phyloP scores from a whole-genome alignment of 257 asterid species.

The Fraxinus quadrangulata region DNA sequence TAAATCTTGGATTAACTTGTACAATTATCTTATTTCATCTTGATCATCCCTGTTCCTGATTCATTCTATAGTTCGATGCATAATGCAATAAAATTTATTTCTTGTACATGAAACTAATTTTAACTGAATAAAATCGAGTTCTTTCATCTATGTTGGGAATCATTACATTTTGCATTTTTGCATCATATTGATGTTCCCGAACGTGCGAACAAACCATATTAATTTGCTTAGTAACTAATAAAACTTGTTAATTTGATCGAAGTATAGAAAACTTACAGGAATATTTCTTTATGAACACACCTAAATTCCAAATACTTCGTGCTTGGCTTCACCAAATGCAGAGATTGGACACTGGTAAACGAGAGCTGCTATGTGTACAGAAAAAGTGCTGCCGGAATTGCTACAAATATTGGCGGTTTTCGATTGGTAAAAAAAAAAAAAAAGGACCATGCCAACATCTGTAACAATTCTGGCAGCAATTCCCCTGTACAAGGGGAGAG shows the following conservation, averaged over 20 bases:
- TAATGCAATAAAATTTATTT: conserved; percentile 20
- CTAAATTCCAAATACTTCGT: neutral
- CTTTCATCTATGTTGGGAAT: neutral
- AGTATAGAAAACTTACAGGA: neutral
- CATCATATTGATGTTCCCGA: neutral
- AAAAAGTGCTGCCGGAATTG: too few relatives aligned
- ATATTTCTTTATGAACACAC: neutral
- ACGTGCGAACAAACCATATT: neutral
- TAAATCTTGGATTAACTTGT: neutral
- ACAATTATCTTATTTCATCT: conserved; percentile 13
- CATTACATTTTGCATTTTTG: neutral
- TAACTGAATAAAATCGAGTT: conserved; percentile 19
- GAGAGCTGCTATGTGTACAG: too few relatives aligned
- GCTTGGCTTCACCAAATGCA: neutral
- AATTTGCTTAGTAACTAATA: too few relatives aligned
- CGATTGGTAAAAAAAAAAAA: too few relatives aligned
- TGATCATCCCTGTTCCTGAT: conserved; percentile 16
- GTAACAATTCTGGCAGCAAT: too few relatives aligned
- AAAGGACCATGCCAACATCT: too few relatives aligned
- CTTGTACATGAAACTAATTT: conserved; percentile 9
- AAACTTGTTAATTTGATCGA: too few relatives aligned
- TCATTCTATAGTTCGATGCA: conserved; percentile 21
- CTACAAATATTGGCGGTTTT: too few relatives aligned
- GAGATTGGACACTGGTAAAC: neutral
- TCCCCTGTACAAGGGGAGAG: too few relatives aligned